phyloP scores from a whole-genome alignment of 768 basidiomycete genomes.

The Tephrocybe sp. region DNA sequence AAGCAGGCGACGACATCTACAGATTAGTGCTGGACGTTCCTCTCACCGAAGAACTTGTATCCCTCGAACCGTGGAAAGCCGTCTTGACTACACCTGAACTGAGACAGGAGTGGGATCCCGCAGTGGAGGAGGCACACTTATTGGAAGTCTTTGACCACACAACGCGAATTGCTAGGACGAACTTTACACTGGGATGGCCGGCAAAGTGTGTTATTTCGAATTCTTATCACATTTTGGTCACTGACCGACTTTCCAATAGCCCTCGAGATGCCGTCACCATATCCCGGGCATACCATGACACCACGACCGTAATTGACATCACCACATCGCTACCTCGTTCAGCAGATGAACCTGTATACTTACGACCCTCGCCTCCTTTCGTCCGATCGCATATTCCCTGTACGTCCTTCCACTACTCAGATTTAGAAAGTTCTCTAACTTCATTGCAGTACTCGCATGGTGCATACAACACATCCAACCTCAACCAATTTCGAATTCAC shows the following conservation, averaged over 20 bases:
- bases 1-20: slow-evolving; percentile 75
- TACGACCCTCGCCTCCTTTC: slow-evolving; percentile 88
- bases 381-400: slow-evolving; percentile 84
- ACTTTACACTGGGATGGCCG: slow-evolving; percentile 94
- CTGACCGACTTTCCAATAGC: slow-evolving; percentile 35
- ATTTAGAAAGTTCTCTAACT: slow-evolving; percentile 8
- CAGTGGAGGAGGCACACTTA: slow-evolving; percentile 80
- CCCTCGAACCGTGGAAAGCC: slow-evolving; percentile 78
- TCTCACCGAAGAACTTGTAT: slow-evolving; percentile 53
- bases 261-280: slow-evolving; percentile 95
- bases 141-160: slow-evolving; percentile 85
- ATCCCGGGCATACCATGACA: slow-evolving; percentile 78
- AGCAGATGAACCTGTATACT: slow-evolving; percentile 84
- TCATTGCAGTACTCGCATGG: slow-evolving; percentile 77
- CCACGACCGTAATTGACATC: slow-evolving; percentile 82
- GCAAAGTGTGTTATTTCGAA: slow-evolving; percentile 67
- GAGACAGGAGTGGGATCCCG: slow-evolving; percentile 89
- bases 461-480: slow-evolving; percentile 73
- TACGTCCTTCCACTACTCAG: slow-evolving; percentile 26
- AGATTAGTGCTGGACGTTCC: slow-evolving; percentile 81
- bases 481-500: slow-evolving; percentile 25
- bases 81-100: slow-evolving; percentile 85
- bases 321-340: slow-evolving; percentile 94
- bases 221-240: neutral
- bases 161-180: slow-evolving; percentile 86